Percentiles rank a stretch among this genome's conserved stretches.
Evolutionary conservation across 2,329 filamentous ascomycete species (phyloP).

Genomic region (Ophiostoma populinum): DNA sequence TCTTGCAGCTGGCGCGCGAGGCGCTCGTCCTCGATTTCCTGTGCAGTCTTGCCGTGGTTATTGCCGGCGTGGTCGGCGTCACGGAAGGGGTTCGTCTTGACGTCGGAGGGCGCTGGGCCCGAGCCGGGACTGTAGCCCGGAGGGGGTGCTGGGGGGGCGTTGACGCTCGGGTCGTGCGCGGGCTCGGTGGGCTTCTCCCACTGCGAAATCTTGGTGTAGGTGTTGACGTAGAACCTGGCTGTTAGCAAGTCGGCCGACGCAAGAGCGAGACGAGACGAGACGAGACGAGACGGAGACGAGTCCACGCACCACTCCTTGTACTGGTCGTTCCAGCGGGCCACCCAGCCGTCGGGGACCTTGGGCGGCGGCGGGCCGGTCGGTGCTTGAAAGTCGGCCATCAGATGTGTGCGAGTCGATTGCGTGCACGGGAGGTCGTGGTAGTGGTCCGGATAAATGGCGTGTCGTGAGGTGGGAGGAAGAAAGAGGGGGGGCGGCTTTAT

Average conservation of each 20-base stretch:
- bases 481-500: too few relatives aligned
- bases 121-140: conserved; percentile 44
- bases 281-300: not conserved
- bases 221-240: conserved; percentile 75
- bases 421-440: not conserved
- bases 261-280: conserved; percentile 3
- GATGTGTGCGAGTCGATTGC: not conserved
- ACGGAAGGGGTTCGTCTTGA: conserved; percentile 55
- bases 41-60: conserved; percentile 21
- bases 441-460: not conserved
- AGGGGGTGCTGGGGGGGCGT: conserved; percentile 40
- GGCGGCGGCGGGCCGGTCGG: conserved; percentile 39
- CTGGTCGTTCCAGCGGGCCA: conserved; percentile 68
- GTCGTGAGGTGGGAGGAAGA: too few relatives aligned
- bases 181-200: conserved; percentile 71
- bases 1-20: conserved; percentile 65
- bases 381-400: conserved; percentile 34
- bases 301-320: conserved; percentile 55
- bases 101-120: conserved; percentile 28
- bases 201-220: conserved; percentile 72
- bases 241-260: not conserved
- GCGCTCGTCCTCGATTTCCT: conserved; percentile 47
- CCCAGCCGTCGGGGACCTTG: conserved; percentile 62
- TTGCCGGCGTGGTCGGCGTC: not conserved
- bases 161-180: conserved; percentile 26